Evolutionary conservation across 1,284 basidiomycete species (phyloP).

Genomic region (Rhizoctonia solani): DNA sequence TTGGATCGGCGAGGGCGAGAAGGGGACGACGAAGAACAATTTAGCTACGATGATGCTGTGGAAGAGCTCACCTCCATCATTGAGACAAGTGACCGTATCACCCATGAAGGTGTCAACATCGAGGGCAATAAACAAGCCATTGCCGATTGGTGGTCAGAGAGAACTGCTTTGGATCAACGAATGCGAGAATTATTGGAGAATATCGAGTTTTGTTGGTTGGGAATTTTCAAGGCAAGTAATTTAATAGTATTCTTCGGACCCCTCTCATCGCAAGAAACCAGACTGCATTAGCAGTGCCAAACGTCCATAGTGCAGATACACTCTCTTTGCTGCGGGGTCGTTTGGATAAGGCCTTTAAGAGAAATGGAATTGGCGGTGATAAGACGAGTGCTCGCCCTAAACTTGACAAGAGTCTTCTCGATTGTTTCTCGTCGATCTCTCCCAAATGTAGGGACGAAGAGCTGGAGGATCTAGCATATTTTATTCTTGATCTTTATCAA

Average conservation of each 20-base stretch:
- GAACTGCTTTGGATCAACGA: slow-evolving; percentile 74
- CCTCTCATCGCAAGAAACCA: slow-evolving; percentile 8
- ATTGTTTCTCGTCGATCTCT: slow-evolving; percentile 83
- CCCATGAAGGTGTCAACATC: slow-evolving; percentile 30
- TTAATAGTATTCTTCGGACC: neutral
- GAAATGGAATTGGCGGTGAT: slow-evolving; percentile 60
- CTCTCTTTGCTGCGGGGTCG: slow-evolving; percentile 71
- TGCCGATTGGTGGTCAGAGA: slow-evolving; percentile 81
- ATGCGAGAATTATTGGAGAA: slow-evolving; percentile 77
- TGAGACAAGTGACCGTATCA: slow-evolving; percentile 60
- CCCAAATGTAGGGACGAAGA: slow-evolving; percentile 89
- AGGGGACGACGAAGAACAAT: slow-evolving; percentile 64
- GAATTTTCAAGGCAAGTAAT: slow-evolving; percentile 87
- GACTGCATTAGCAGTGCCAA: slow-evolving; percentile 14
- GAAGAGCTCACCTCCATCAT: slow-evolving; percentile 81
- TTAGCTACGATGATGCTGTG: slow-evolving; percentile 77
- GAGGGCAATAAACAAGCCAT: slow-evolving; percentile 74
- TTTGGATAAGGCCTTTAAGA: slow-evolving; percentile 75
- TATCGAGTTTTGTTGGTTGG: slow-evolving; percentile 96
- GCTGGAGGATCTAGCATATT: slow-evolving; percentile 92
- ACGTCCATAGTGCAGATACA: slow-evolving; percentile 50
- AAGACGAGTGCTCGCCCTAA: slow-evolving; percentile 55
- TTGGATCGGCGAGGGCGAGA: slow-evolving; percentile 79
- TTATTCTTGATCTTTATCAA: slow-evolving; percentile 91
- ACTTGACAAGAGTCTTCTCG: slow-evolving; percentile 69